Conservation (phyloP, 306 rosid species). For the Medicago lupulina region DNA sequence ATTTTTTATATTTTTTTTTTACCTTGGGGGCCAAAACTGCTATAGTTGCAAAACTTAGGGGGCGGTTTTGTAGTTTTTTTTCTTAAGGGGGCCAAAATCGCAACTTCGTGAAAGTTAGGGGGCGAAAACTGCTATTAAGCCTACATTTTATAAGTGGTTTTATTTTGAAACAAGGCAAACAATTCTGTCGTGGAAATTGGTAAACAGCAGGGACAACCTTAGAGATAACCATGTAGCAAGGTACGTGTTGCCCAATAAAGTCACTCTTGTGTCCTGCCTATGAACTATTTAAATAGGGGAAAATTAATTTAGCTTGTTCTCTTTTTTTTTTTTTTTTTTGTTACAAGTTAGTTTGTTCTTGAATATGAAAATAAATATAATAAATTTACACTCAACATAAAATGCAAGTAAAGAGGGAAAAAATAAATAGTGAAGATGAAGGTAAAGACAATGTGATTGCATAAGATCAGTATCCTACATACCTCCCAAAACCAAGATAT, state of each 20-base stretch:
- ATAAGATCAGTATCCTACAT: slow-evolving; percentile 41
- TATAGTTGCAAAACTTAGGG: too few relatives aligned
- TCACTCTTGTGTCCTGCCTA: too few relatives aligned
- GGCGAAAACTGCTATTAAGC: too few relatives aligned
- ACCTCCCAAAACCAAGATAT: slow-evolving; percentile 98
- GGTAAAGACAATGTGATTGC: slow-evolving; percentile 24
- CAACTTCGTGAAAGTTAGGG: too few relatives aligned
- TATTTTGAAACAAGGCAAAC: background rate
- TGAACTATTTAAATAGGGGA: background rate
- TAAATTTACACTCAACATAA: background rate
- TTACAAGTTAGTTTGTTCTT: background rate
- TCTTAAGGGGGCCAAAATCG: too few relatives aligned
- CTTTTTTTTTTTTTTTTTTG: too few relatives aligned
- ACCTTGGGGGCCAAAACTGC: too few relatives aligned
- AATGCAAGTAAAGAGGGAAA: background rate
- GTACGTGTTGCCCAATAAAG: too few relatives aligned
- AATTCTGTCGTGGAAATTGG: background rate
- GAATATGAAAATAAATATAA: background rate
- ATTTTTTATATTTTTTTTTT: too few relatives aligned
- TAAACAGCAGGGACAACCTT: background rate
- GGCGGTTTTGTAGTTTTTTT: too few relatives aligned
- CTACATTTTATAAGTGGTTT: background rate
- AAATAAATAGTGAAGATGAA: background rate
- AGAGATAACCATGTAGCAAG: too few relatives aligned
- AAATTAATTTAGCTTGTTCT: background rate